phyloP scores from a whole-genome alignment of 2,329 filamentous ascomycete genomes.

The Pseudocercospora ulei region DNA sequence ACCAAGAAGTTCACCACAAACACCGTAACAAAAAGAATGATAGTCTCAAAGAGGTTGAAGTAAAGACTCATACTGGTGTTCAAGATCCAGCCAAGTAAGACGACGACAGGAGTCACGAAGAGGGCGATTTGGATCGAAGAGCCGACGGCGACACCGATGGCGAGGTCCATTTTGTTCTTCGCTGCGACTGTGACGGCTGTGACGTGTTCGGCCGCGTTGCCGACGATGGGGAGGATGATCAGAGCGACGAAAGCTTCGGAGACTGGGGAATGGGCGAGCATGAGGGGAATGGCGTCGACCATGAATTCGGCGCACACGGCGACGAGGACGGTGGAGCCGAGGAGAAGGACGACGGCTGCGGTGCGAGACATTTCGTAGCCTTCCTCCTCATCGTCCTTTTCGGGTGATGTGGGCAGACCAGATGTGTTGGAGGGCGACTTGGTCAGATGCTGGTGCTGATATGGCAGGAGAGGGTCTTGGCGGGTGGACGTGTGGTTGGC shows the following conservation, averaged over 20 bases:
- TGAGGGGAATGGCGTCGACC: slow-evolving; percentile 60
- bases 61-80: slow-evolving; percentile 58
- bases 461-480: slow-evolving; percentile 28
- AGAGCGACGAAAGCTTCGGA: slow-evolving; percentile 68
- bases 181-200: slow-evolving; percentile 69
- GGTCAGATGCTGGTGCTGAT: slow-evolving; percentile 21
- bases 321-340: slow-evolving; percentile 48
- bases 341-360: slow-evolving; percentile 47
- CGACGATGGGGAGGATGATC: slow-evolving; percentile 72
- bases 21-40: slow-evolving; percentile 71
- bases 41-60: slow-evolving; percentile 53
- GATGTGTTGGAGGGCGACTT: slow-evolving; percentile 9
- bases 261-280: slow-evolving; percentile 52
- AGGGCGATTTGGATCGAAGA: slow-evolving; percentile 73
- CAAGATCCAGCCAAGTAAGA: slow-evolving; percentile 71
- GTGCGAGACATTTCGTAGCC: slow-evolving; percentile 48
- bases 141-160: slow-evolving; percentile 70
- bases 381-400: slow-evolving; percentile 24
- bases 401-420: slow-evolving; percentile 11
- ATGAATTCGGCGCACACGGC: slow-evolving; percentile 62
- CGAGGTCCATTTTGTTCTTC: slow-evolving; percentile 78
- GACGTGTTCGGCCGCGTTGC: slow-evolving; percentile 72
- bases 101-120: slow-evolving; percentile 66
- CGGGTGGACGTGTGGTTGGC: slow-evolving; percentile 10
- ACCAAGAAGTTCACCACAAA: slow-evolving; percentile 81